phyloP scores from a whole-genome alignment of 768 basidiomycete genomes.

The Pleurotus cornucopiae region DNA sequence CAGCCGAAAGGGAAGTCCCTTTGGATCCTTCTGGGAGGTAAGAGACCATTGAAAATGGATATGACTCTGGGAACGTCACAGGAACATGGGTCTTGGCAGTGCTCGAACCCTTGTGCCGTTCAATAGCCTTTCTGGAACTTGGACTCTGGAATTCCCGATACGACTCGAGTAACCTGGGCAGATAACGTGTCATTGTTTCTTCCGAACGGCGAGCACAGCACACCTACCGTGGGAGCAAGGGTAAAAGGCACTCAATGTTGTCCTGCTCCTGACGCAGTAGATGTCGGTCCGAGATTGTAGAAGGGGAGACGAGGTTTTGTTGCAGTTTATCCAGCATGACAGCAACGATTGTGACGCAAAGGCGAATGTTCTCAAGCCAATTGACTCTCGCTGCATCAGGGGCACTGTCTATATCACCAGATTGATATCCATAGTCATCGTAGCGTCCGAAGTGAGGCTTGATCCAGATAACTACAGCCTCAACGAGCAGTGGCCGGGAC shows the following conservation, averaged over 20 bases:
- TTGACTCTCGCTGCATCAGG: conserved; percentile 74
- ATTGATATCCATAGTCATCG: conserved; percentile 70
- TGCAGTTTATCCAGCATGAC: conserved; percentile 90
- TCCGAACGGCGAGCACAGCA: neutral
- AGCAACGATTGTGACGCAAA: conserved; percentile 85
- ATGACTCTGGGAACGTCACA: conserved; percentile 88
- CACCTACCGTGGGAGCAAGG: conserved; percentile 78
- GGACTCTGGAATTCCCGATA: conserved; percentile 79
- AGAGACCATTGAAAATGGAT: conserved; percentile 83
- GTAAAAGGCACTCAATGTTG: conserved; percentile 82
- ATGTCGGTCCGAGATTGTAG: conserved; percentile 54
- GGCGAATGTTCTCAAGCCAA: conserved; percentile 89
- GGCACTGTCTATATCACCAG: conserved; percentile 61
- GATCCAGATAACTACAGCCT: conserved; percentile 89
- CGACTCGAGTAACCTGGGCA: conserved; percentile 72
- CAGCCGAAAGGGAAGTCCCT: conserved; percentile 36
- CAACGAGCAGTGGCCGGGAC: conserved; percentile 76
- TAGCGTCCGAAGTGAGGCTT: conserved; percentile 92
- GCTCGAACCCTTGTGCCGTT: conserved; percentile 56
- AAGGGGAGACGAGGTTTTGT: conserved; percentile 68
- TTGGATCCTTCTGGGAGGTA: conserved; percentile 54
- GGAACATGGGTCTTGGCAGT: conserved; percentile 59
- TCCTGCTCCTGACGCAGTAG: conserved; percentile 80
- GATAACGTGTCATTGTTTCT: no score
- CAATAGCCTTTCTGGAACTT: conserved; percentile 63